phyloP scores from a whole-genome alignment of 2,329 filamentous ascomycete genomes.

The Hymenoscyphus linearis region DNA sequence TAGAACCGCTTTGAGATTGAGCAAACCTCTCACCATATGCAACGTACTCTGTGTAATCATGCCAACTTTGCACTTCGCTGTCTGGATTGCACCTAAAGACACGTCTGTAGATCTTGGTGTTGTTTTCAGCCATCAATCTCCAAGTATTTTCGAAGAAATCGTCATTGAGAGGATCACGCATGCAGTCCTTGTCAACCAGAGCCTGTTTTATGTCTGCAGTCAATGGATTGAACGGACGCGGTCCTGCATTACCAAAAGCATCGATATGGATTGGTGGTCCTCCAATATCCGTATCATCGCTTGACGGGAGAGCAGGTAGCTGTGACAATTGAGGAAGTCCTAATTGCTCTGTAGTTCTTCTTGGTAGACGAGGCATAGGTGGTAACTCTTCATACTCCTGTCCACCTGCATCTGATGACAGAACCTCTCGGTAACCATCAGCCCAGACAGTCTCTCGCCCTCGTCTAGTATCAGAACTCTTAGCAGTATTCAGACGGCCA shows the following conservation, averaged over 20 bases:
- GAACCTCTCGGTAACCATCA: constrained; percentile 62
- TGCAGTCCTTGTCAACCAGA: constrained; percentile 80
- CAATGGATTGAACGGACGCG: constrained; percentile 44
- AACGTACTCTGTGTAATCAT: constrained; percentile 59
- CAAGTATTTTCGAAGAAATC: constrained; percentile 84
- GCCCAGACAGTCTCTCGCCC: constrained; percentile 69
- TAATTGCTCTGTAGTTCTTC: constrained; percentile 60
- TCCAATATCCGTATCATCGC: constrained; percentile 78
- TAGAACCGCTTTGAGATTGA: constrained; percentile 34
- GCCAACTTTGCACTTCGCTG: constrained; percentile 88
- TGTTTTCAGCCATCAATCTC: constrained; percentile 84
- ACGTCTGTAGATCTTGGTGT: constrained; percentile 87
- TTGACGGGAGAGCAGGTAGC: constrained; percentile 61
- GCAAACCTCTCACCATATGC: constrained; percentile 73
- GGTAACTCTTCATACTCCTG: constrained; percentile 48
- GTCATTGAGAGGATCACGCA: constrained; percentile 81
- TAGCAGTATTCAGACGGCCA: constrained; percentile 68
- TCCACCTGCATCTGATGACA: constrained; percentile 36
- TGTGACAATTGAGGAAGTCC: constrained; percentile 65
- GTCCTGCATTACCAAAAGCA: constrained; percentile 44
- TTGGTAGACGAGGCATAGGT: constrained; percentile 50
- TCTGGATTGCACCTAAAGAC: constrained; percentile 98
- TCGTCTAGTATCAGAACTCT: constrained; percentile 52
- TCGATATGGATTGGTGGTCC: constrained; percentile 60
- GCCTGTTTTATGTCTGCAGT: constrained; percentile 67